Conservation (phyloP, 305 asterid species). For the Solanum aculeatissimum region DNA sequence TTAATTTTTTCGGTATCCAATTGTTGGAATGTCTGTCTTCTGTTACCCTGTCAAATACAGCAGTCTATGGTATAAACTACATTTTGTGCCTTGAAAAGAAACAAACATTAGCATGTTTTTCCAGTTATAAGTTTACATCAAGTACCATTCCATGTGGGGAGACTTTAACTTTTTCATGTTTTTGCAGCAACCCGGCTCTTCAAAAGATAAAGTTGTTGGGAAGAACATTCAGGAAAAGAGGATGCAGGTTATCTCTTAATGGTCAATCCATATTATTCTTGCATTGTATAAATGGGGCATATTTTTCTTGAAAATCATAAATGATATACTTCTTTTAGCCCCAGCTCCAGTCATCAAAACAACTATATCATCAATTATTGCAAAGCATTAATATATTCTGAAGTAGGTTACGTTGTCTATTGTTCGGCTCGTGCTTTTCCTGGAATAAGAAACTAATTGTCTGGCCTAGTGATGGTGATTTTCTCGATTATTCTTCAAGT, state of each 20-base stretch:
- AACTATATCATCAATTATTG: neutral
- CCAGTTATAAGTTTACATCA: neutral
- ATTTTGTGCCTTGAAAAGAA: neutral
- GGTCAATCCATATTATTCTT: neutral
- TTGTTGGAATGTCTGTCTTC: neutral
- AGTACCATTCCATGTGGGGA: neutral
- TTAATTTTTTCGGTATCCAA: neutral
- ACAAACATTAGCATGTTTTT: neutral
- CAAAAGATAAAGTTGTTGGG: conserved; percentile 48
- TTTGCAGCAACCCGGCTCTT: conserved; percentile 67
- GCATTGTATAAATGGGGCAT: neutral
- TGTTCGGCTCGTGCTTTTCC: neutral
- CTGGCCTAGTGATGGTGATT: neutral
- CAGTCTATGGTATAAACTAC: neutral
- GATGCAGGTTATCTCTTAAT: conserved; percentile 39
- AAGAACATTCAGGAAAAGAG: conserved; percentile 49
- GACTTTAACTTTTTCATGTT: neutral
- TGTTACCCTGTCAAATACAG: neutral
- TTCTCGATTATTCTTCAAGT: neutral
- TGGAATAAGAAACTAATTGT: neutral
- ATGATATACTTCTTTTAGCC: neutral
- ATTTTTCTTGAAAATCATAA: neutral
- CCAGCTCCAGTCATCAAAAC: neutral
- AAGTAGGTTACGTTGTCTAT: neutral
- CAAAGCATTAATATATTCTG: neutral